Conservation (phyloP, 2,329 filamentous ascomycete species). For the Nemania serpens region DNA sequence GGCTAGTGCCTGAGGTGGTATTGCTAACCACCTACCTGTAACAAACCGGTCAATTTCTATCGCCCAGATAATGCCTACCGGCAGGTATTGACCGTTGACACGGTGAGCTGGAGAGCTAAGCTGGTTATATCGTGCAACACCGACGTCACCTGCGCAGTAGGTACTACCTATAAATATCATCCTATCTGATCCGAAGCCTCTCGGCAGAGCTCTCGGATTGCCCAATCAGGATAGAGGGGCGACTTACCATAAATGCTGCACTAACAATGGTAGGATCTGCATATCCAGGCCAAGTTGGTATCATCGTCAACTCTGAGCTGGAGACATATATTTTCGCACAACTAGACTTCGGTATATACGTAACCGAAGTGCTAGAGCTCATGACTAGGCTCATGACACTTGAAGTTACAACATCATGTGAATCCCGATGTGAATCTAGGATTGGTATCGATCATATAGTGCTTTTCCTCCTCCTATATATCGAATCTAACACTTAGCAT, state of each 20-base stretch:
- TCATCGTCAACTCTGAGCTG: not conserved
- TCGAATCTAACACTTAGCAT: no score
- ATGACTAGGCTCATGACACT: not conserved
- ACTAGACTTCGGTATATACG: not conserved
- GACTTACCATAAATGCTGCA: constrained; percentile 25
- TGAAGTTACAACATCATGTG: not conserved
- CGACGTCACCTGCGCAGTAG: constrained; percentile 17
- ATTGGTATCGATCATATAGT: not conserved
- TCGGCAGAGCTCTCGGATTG: constrained; percentile 34
- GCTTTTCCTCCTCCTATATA: not conserved
- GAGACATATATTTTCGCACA: no score
- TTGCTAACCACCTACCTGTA: no score
- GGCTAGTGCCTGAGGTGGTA: no score
- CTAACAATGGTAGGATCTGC: no score
- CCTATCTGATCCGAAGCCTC: not conserved
- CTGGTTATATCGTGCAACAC: constrained; percentile 2
- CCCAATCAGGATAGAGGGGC: constrained; percentile 34
- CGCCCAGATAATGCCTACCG: not conserved
- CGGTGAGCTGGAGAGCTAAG: not conserved
- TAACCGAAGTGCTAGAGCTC: constrained; percentile 19
- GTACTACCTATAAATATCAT: constrained; percentile 17
- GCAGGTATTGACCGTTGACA: not conserved
- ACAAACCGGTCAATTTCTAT: no score
- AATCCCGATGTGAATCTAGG: no score
- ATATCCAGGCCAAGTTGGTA: constrained; percentile 25